phyloP scores from a whole-genome alignment of 768 basidiomycete species.

The Termitomyces sp. region DNA sequence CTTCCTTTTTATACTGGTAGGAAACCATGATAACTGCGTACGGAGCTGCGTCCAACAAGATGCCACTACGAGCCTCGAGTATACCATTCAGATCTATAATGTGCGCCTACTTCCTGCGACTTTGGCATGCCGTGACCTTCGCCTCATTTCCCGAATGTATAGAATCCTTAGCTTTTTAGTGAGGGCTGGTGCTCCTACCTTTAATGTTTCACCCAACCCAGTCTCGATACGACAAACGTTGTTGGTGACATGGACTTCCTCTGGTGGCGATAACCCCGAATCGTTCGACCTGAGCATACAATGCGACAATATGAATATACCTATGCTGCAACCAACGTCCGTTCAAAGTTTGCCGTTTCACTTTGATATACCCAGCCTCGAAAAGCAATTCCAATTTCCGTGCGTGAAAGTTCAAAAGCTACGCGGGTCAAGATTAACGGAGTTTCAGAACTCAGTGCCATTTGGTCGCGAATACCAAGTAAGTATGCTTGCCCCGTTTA shows the following conservation, averaged over 20 bases:
- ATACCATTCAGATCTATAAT: background rate
- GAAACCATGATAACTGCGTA: background rate
- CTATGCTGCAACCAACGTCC: background rate
- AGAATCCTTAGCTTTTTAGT: background rate
- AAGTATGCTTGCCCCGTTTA: background rate
- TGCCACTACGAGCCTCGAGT: background rate
- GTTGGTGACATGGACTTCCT: background rate
- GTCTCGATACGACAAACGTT: no score
- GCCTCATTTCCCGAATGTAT: background rate
- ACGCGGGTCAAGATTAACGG: background rate
- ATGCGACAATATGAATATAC: background rate
- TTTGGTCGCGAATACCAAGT: background rate
- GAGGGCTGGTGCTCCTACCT: no score
- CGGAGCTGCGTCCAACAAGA: background rate
- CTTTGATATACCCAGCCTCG: background rate
- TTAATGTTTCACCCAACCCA: no score
- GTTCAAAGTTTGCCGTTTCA: background rate
- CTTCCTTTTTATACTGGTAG: background rate
- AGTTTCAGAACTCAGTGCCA: no score
- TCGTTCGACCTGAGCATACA: background rate
- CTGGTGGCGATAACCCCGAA: background rate
- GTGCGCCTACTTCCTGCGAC: background rate
- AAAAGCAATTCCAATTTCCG: background rate
- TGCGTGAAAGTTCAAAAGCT: background rate
- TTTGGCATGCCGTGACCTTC: background rate